Base-by-base conservation (phyloP, 805 yeast genomes). In the Pachysolen tannophilus region DNA sequence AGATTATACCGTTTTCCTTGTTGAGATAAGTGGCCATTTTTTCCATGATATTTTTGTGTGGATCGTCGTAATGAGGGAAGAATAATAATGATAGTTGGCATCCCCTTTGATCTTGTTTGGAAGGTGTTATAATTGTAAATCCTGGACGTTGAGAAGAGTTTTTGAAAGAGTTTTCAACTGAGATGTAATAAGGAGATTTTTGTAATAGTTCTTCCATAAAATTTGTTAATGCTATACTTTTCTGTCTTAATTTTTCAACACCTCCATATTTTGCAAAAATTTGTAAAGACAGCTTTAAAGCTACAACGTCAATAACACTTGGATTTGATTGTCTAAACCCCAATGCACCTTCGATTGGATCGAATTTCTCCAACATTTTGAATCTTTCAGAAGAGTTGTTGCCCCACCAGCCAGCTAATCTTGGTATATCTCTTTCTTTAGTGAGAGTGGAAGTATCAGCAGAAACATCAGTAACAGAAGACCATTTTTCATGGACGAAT, bases 391-490 rank as follows among this genome's bases (percentile, higher is more conserved):
- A 46, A 0, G 79, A 63, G 45, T 81, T 76, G 50, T 86, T 88
- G 1, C 96, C 97, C 96, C 97, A 88, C 97, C 97, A 88, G 1
- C 97, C 97, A 1, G 95, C 94, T 33, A 85, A 61, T 41, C 97
- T 64, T 1, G 95, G 83, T 26, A 65, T 46, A 20, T 53, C 50
- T 27, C 45, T 39, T 14, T 49, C 48, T 8, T 48, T 47, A 11
- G 40, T 41, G n/a, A n/a, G n/a, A n/a, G n/a, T n/a, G n/a, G n/a
- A n/a, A n/a, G n/a, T n/a, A n/a, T n/a, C n/a, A n/a, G n/a, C n/a
- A n/a, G n/a, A n/a, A 10, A 62, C 43, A 18, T 48, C 32, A 31
- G 58, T 53, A 31, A 50, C 37, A 27, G 49, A 44, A 14, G 68
- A 60, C 28, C 29, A 60, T 41, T 56, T 67, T 43, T 75, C 80